These are phyloP conservation scores for Hapsidospora chrysogenum DNA, from an alignment of 495 filamentous ascomycete species.

Conservation along the genomic window DNA sequence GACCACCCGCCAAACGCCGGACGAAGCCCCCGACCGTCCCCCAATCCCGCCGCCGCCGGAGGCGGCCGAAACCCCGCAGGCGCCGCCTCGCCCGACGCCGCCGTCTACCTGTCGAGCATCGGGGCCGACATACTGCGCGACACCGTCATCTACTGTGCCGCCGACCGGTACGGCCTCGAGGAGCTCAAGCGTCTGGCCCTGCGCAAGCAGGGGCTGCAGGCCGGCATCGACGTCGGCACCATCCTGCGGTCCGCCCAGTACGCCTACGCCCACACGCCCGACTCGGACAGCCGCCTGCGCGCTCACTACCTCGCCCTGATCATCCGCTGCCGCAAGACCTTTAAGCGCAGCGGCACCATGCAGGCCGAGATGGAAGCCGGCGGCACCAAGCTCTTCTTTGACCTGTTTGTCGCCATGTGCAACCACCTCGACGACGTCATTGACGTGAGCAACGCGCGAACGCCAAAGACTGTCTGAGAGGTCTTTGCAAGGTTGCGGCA, in stretches of 20 bases:
- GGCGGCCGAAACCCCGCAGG: conserved; percentile 25
- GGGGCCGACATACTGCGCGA: conserved; percentile 64
- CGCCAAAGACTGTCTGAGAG: conserved; percentile 31
- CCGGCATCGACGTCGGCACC: conserved; percentile 66
- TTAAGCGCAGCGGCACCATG: conserved; percentile 93
- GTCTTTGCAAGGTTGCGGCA: conserved; percentile 5
- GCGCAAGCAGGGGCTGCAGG: conserved; percentile 81
- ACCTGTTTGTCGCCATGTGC: conserved; percentile 93
- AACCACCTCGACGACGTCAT: conserved; percentile 88
- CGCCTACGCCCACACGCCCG: conserved; percentile 85
- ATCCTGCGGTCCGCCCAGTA: conserved; percentile 83
- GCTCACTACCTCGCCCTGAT: conserved; percentile 90
- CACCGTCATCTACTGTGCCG: conserved; percentile 82
- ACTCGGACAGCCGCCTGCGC: conserved; percentile 75
- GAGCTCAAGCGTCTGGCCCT: conserved; percentile 78
- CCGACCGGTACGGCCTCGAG: conserved; percentile 69
- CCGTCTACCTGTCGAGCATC: conserved; percentile 48
- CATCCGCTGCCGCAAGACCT: conserved; percentile 81
- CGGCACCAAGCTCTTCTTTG: conserved; percentile 77
- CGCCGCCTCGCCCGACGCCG: conserved; percentile 40
- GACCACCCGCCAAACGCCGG: conserved; percentile 18
- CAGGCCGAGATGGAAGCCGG: conserved; percentile 86
- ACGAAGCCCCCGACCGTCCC: conserved; percentile 12
- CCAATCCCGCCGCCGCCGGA: conserved; percentile 24
- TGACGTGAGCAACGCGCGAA: conserved; percentile 37